Percentiles rank a stretch among this genome's conserved stretches.
These are phyloP conservation scores for Xylaria acuta DNA, from an alignment of 495 filamentous ascomycete species.

Conservation along the genomic window DNA sequence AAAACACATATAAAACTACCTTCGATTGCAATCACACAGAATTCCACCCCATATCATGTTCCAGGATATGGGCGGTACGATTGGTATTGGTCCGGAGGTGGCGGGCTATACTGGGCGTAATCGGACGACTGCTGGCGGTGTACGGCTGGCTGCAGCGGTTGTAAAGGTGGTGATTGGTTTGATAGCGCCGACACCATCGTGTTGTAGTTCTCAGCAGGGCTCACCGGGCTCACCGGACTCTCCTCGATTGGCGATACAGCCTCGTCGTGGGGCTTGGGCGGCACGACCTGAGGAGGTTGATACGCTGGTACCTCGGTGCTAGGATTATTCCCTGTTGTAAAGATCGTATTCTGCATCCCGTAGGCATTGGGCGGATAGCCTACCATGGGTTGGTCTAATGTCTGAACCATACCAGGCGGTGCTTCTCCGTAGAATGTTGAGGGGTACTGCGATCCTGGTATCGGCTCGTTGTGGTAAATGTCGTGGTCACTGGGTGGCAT, in stretches of 20 bases:
- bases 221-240: constrained; percentile 31
- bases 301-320: constrained; percentile 26
- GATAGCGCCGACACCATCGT: constrained; percentile 40
- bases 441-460: constrained; percentile 34
- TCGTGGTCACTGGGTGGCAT: constrained; percentile 26
- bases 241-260: constrained; percentile 35
- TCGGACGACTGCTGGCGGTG: constrained; percentile 33
- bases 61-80: constrained; percentile 39
- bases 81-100: constrained; percentile 36
- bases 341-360: constrained; percentile 11
- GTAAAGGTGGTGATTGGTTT: constrained; percentile 37
- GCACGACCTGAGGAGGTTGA: constrained; percentile 21
- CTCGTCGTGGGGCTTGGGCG: constrained; percentile 34
- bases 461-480: constrained; percentile 25
- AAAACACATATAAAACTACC: constrained; percentile 5
- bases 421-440: constrained; percentile 42
- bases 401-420: constrained; percentile 37
- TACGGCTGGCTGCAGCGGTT: constrained; percentile 26
- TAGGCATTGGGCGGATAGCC: constrained; percentile 29
- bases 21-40: neutral
- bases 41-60: constrained; percentile 21
- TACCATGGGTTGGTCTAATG: constrained; percentile 31
- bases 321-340: constrained; percentile 1
- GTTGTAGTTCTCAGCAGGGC: constrained; percentile 36
- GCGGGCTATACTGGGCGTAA: constrained; percentile 39